These are phyloP conservation scores for Acer negundo DNA, from an alignment of 345 rosid genomes.

Conservation along the genomic window DNA sequence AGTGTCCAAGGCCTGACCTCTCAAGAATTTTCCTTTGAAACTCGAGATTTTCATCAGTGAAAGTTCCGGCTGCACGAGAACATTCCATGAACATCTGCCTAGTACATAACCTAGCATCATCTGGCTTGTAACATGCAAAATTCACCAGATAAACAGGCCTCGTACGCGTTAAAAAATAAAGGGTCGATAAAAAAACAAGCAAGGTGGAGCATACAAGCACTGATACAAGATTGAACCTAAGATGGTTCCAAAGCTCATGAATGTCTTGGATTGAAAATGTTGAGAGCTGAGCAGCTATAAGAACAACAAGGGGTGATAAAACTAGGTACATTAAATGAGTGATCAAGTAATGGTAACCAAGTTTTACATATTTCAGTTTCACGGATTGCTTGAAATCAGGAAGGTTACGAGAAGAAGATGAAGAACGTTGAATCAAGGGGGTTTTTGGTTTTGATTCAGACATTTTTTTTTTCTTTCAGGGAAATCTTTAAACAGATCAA, in stretches of 20 bases:
- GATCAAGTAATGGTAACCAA: constrained; percentile 47
- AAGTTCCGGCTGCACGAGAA: constrained; percentile 31
- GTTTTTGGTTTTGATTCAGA: constrained; percentile 16
- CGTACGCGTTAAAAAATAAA: constrained; percentile 49
- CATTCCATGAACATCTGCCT: constrained; percentile 44
- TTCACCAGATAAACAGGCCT: constrained; percentile 47
- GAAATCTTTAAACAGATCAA: constrained; percentile 4
- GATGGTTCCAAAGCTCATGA: constrained; percentile 52
- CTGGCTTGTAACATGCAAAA: constrained; percentile 49
- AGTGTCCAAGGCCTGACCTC: constrained; percentile 58
- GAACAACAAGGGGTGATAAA: constrained; percentile 40
- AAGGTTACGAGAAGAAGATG: constrained; percentile 21
- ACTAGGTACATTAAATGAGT: constrained; percentile 45
- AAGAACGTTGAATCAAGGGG: constrained; percentile 23
- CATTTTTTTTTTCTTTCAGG: constrained; percentile 13
- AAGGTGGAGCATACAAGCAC: constrained; percentile 45
- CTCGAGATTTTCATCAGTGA: constrained; percentile 42
- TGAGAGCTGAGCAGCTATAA: constrained; percentile 41
- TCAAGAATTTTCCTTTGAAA: constrained; percentile 52
- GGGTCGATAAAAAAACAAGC: constrained; percentile 45
- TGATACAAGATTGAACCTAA: constrained; percentile 49
- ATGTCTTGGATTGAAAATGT: constrained; percentile 43
- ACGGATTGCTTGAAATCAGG: constrained; percentile 54
- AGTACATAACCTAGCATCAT: constrained; percentile 37
- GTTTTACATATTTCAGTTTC: constrained; percentile 50